Conservation (phyloP, 2,329 filamentous ascomycete genomes). For the Blastomyces emzantsi region DNA sequence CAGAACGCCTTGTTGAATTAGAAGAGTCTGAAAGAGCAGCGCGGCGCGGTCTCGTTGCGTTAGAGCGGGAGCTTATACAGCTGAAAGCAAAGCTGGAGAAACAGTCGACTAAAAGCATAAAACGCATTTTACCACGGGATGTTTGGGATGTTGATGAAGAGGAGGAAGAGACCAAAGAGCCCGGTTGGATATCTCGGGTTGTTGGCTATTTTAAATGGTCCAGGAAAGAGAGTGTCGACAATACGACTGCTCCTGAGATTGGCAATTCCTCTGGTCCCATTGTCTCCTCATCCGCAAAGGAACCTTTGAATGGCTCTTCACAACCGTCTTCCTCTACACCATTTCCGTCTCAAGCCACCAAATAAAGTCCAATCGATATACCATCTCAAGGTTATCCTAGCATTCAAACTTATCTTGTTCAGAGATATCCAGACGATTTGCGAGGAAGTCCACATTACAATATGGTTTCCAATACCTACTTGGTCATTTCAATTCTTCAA, state of each 20-base stretch:
- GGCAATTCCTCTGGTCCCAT: background rate
- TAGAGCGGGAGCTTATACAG: constrained; percentile 40
- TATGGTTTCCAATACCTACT: background rate
- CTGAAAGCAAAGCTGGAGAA: constrained; percentile 32
- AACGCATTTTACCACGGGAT: constrained; percentile 33
- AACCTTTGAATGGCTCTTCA: background rate
- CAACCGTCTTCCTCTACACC: background rate
- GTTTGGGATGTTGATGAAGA: constrained; percentile 31
- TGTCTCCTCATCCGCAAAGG: background rate
- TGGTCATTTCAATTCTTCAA: background rate
- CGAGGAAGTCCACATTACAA: background rate
- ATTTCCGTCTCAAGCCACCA: background rate
- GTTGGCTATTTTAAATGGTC: constrained; percentile 9
- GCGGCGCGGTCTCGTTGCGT: constrained; percentile 32
- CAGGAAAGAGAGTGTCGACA: background rate
- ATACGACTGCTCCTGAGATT: background rate
- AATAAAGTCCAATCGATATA: background rate
- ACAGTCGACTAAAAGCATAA: constrained; percentile 20
- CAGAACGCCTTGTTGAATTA: constrained; percentile 49
- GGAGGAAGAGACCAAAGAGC: constrained; percentile 19
- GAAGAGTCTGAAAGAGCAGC: constrained; percentile 42
- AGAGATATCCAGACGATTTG: background rate
- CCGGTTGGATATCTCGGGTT: constrained; percentile 8
- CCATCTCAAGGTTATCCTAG: background rate
- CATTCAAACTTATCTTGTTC: background rate